Conservation (phyloP, 768 basidiomycete species). For the Mycena capillaripes region DNA sequence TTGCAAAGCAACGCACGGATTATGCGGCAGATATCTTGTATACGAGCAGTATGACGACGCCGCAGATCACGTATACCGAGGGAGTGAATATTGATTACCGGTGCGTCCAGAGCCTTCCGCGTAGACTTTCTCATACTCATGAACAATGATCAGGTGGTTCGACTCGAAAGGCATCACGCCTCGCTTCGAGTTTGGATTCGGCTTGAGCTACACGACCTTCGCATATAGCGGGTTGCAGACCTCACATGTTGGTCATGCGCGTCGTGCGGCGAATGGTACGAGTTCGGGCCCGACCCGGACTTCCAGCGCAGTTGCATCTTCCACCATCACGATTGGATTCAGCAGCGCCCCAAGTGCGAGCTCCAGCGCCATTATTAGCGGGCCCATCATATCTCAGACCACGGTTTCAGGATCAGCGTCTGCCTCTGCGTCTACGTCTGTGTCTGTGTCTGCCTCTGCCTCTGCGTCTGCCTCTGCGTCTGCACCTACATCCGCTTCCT, state of each 20-base stretch:
- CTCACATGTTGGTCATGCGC: neutral
- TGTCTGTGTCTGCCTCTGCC: neutral
- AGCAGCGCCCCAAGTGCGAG: neutral
- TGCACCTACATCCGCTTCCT: neutral
- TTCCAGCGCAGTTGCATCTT: neutral
- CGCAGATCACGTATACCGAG: slow-evolving; percentile 31
- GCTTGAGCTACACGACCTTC: slow-evolving; percentile 57
- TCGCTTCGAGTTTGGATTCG: slow-evolving; percentile 50
- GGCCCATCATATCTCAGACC: neutral
- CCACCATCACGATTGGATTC: no score
- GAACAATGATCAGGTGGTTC: slow-evolving; percentile 39
- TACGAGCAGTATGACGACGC: neutral
- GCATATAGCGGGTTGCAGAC: neutral
- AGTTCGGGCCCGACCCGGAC: neutral
- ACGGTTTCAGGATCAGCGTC: neutral
- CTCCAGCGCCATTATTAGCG: neutral
- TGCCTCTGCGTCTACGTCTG: neutral
- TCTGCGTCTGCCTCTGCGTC: neutral
- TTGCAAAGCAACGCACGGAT: slow-evolving; percentile 65
- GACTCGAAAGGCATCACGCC: slow-evolving; percentile 44
- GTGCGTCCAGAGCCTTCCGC: slow-evolving; percentile 1
- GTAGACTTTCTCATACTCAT: neutral
- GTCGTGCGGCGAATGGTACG: neutral
- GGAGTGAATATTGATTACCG: slow-evolving; percentile 45
- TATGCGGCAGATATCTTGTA: slow-evolving; percentile 52